Base-by-base conservation (phyloP, 2,329 filamentous ascomycete genomes). In the Graphiopsis chlorocephala region DNA sequence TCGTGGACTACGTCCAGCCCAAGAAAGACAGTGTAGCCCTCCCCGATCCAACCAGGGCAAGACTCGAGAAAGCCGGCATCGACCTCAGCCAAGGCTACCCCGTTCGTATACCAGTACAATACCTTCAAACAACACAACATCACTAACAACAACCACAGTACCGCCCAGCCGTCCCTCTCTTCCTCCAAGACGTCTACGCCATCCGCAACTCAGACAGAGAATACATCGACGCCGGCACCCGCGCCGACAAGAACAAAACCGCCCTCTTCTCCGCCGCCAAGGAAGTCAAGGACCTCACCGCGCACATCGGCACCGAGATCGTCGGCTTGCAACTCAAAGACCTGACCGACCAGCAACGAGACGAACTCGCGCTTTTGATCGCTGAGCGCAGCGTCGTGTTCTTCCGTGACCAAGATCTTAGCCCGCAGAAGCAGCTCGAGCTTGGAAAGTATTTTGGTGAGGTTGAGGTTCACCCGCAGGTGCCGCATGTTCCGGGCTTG, bases 51-150 rank as follows among this genome's bases (percentile, higher is more conserved):
- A 79, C 88, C 1, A 81, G 82, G 1, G 78, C 82, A 57, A 83
- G 89, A 4, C 80, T 92, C 0, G 84, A 86, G 69, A 90, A 89
- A 67, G 88, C 87, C 0, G 88, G 87, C 1, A 83, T 92, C 61
- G 88, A 92, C 72, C 80, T 92, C 2, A 89, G 87, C 0, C 78
- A 85, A 0, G 90, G 89, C 0, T 92, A 92, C 68, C 90, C 90
- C 0, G 62, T 64, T 11, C 23, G 62, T 26, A 17, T 14, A 6
- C 6, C 20, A 15, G 6, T 17, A 20, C 23, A 20, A 38, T 11
- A 26, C 12, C 12, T 38, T 1, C 12, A 25, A 25, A 20, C 3
- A 10, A 8, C 3, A 7, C 20, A 26, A 10, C 29, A 52, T 8
- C 12, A 29, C 33, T 62, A 10, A 62, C 20, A 7, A 45, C 5